Evolutionary conservation across 495 filamentous ascomycete genomes (phyloP), one percentile per base, ranked within the genome.

Genomic region (Penicillium antarcticum): DNA sequence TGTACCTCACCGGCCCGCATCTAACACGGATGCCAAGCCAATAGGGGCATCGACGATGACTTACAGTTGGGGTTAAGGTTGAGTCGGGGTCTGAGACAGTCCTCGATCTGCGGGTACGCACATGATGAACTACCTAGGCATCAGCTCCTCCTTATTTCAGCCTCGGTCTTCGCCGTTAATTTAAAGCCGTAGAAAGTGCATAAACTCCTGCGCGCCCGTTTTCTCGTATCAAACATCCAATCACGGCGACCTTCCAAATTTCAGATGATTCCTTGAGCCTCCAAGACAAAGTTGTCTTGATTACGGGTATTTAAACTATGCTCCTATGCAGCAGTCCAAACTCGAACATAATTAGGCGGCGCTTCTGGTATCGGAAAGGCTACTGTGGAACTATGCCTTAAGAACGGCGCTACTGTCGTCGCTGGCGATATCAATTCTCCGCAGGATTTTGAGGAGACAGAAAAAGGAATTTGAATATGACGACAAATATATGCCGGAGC

Each of bases 341-440:
- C 12, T 17, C 17, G 17, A 35, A 9, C 32, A 21, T 18, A 38
- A 38, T 41, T 43, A 81, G 78, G 78, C 39, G 72, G 71, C 31
- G 70, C 70, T 1, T 76, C 75, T 16, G 78, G 78, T 17, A 81
- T 81, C 31, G 77, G 78, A 24, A 57, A 70, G 32, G 69, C 73
- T 35, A 77, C 75, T 7, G 67, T 68, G 12, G 55, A 72, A 12
- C 65, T 77, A n/a, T 70, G 76, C 34, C 67, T 76, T 14, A 49
- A 68, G 5, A 53, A 68, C 5, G 78, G 77, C 24, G 77, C 76
- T 23, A 65, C 60, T 18, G 74, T 81, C 6, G 59, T 74, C 29
- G 60, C 69, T 24, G 69, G 67, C 47, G 78, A 80, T 40, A 40
- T 77, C 13, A 61, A 66, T 41, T 35, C 61, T 11, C 50, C 63